phyloP scores from a whole-genome alignment of 371 early-diverging fungal species.

The Syncephalis plumigaleata region DNA sequence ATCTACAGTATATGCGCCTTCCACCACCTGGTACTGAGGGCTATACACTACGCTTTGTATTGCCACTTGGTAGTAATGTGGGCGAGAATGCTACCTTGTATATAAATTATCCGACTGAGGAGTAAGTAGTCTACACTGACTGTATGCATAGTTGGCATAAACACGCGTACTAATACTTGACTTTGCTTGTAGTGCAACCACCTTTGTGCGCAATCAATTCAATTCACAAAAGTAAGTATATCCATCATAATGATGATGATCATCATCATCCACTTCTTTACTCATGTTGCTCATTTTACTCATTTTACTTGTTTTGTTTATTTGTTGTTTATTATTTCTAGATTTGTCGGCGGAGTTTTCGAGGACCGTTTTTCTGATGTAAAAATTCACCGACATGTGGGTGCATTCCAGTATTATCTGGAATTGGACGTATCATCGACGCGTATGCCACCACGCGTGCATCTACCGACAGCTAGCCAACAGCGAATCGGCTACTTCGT shows the following conservation, averaged over 20 bases:
- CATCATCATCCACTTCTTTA: too few species aligned
- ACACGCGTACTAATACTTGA: background rate
- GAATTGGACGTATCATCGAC: background rate
- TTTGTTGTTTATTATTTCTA: background rate
- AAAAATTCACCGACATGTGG: background rate
- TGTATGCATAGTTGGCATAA: background rate
- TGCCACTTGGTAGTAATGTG: constrained; percentile 63
- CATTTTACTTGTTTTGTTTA: background rate
- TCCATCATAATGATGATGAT: too few species aligned
- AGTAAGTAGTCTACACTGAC: constrained; percentile 17
- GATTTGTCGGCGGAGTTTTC: too few species aligned
- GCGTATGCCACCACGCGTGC: background rate
- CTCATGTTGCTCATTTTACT: too few species aligned
- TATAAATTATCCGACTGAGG: constrained; percentile 70
- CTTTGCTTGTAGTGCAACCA: background rate
- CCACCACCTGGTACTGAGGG: constrained; percentile 40
- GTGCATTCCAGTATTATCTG: background rate
- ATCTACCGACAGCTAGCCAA: constrained; percentile 5
- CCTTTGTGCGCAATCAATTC: constrained; percentile 12
- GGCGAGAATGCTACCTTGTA: constrained; percentile 39
- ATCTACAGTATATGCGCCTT: constrained; percentile 53
- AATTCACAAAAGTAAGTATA: constrained; percentile 15
- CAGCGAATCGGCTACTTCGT: constrained; percentile 48
- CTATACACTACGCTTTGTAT: constrained; percentile 56
- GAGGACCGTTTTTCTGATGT: too few species aligned